Evolutionary conservation across 257 asterid genomes (phyloP), one percentile per base, ranked within the genome.

Genomic region (Solanum sparsipilum): DNA sequence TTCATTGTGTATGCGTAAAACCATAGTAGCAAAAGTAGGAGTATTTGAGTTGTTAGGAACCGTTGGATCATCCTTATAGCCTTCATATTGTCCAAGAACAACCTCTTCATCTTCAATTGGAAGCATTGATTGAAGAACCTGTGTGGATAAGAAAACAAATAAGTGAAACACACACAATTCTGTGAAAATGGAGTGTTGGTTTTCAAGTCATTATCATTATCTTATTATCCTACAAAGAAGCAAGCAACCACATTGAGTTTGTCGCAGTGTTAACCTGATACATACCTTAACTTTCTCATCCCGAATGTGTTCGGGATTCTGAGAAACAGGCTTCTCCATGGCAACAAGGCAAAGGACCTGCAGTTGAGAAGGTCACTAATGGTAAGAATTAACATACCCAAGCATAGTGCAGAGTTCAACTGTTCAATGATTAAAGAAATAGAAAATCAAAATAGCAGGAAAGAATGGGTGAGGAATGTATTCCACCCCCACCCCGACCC

Each of bases 211-310:
- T 36, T 27, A 29, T 29, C 39, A 58, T 81, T 29, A 16, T 48
- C 41, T 81, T 46, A 46, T 4, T 46, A 46, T 46, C 68, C 27
- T 46, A 18, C 68, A 44, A 29, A 82, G 44, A 9, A 46, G 41
- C 29, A 46, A 82, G 16, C 41, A 82, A 82, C 27, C 29, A 82
- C 85, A 18, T 16, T 82, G 85, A 82, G 56, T 79, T 44, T 46
- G 44, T 46, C 4, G 41, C 21, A 5, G 70, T 81, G 29, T 82
- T 18, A 48, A 31, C 71, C 86, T 5, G 46, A 82, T 82, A 89
- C 90, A 89, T 84, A 95, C 99, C 98, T 96, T 96, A 92, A 96
- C 99, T 94, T 96, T 96, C 93, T 94, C 99, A 83, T 96, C 99
- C 75, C 99, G 94, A 84, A 96, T 91, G 87, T 96, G 94, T 93